These are phyloP conservation scores for Verticillium dahliae DNA, from an alignment of 2,329 filamentous ascomycete genomes.

Conservation along the genomic window DNA sequence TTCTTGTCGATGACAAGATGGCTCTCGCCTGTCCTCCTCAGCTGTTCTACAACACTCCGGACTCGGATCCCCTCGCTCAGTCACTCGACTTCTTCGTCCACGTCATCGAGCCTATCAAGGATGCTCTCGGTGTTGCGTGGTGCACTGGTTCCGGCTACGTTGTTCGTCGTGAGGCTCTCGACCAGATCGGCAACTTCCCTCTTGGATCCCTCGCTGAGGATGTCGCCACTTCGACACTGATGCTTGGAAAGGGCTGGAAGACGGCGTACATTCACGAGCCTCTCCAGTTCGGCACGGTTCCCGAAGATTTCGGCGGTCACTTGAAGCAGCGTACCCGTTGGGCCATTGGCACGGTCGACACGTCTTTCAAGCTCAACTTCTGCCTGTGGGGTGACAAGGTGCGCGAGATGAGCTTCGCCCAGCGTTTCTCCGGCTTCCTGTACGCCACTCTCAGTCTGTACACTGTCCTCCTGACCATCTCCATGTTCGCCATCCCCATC, in stretches of 20 bases:
- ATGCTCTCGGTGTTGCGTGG: constrained; percentile 50
- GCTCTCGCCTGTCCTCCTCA: constrained; percentile 55
- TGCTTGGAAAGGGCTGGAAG: constrained; percentile 56
- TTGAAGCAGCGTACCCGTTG: constrained; percentile 52
- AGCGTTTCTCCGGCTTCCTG: constrained; percentile 53
- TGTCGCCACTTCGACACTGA: constrained; percentile 49
- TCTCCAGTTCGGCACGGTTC: constrained; percentile 53
- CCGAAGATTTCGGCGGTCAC: constrained; percentile 48
- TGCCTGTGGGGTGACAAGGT: constrained; percentile 49
- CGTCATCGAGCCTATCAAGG: constrained; percentile 42
- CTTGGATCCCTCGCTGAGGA: constrained; percentile 55
- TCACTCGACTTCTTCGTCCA: constrained; percentile 54
- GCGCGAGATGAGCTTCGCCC: constrained; percentile 45
- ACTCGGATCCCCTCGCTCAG: constrained; percentile 51
- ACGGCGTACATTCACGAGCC: constrained; percentile 54
- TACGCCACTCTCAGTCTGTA: constrained; percentile 50
- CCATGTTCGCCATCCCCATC: constrained; percentile 52
- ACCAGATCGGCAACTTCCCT: constrained; percentile 54
- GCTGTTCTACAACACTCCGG: constrained; percentile 57
- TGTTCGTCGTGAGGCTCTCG: constrained; percentile 50
- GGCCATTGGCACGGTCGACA: constrained; percentile 51
- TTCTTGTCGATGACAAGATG: constrained; percentile 50
- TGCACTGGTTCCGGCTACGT: constrained; percentile 60
- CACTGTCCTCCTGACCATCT: constrained; percentile 46
- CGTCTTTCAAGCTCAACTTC: constrained; percentile 53